Percentiles rank a stretch among this genome's conserved stretches.
Evolutionary conservation across 805 yeast species (phyloP).

Genomic region (Soucietia sequanensis): DNA sequence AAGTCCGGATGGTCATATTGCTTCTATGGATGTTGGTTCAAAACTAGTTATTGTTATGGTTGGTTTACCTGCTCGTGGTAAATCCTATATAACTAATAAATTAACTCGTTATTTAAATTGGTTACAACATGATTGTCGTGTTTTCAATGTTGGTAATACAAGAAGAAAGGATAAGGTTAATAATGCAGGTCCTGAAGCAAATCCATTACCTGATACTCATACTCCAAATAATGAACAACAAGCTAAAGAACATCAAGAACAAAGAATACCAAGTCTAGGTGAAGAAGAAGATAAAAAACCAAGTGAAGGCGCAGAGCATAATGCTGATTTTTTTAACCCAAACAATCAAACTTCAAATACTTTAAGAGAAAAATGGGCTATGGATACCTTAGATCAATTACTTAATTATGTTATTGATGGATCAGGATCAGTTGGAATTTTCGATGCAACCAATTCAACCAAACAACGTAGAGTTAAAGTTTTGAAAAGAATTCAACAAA

Average conservation of each 20-base stretch:
- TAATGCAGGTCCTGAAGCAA: constrained; percentile 64
- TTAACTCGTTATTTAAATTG: constrained; percentile 87
- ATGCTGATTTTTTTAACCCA: constrained; percentile 85
- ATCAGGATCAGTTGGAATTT: constrained; percentile 88
- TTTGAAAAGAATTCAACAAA: constrained; percentile 52
- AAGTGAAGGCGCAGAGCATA: constrained; percentile 44
- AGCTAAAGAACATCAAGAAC: constrained; percentile 10
- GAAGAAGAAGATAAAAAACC: constrained; percentile 1
- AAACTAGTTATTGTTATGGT: constrained; percentile 94
- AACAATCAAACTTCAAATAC: constrained; percentile 61
- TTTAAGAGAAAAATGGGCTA: constrained; percentile 92
- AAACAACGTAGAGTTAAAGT: constrained; percentile 61
- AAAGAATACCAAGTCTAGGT: constrained; percentile 6
- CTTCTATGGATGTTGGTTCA: constrained; percentile 69
- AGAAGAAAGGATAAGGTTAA: constrained; percentile 69
- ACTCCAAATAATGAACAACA: constrained; percentile 31
- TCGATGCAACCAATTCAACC: constrained; percentile 82
- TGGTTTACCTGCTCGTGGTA: constrained; percentile 94
- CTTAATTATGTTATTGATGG: constrained; percentile 78
- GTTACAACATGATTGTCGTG: constrained; percentile 87
- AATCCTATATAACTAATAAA: constrained; percentile 89
- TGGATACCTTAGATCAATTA: constrained; percentile 84
- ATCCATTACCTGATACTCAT: constrained; percentile 50
- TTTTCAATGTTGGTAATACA: constrained; percentile 95
- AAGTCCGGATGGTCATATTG: constrained; percentile 72